Conservation (phyloP, 2,329 filamentous ascomycete species). For the Lasiodiplodia theobromae region DNA sequence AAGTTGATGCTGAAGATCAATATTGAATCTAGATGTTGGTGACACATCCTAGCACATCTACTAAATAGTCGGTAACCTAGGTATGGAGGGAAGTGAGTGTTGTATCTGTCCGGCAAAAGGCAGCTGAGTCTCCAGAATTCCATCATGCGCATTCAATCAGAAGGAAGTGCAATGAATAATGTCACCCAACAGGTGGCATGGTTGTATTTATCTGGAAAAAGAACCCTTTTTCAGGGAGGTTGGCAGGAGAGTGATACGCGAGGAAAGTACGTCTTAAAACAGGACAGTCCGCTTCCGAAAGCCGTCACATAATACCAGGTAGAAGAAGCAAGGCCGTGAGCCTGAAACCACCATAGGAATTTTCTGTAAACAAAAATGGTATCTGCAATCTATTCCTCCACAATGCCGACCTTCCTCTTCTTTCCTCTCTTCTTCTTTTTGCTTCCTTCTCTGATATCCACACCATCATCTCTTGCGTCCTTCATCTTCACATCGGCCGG, state of each 20-base stretch:
- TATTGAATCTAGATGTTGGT: background rate
- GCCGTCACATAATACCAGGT: background rate
- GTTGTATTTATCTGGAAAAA: no score
- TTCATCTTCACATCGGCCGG: conserved; percentile 37
- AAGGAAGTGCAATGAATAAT: no score
- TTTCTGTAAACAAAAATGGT: background rate
- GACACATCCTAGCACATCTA: background rate
- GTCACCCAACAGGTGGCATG: no score
- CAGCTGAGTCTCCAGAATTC: no score
- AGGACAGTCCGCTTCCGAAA: background rate
- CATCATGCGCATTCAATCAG: no score
- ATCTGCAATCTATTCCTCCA: conserved; percentile 23
- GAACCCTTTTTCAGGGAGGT: no score
- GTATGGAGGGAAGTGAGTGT: background rate
- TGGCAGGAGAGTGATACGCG: no score
- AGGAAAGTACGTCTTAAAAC: background rate
- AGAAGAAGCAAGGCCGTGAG: background rate
- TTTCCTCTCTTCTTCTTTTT: conserved; percentile 49
- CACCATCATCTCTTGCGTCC: conserved; percentile 43
- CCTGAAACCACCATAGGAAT: background rate
- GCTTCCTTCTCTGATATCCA: conserved; percentile 41
- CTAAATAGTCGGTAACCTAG: no score
- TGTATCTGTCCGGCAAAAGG: no score
- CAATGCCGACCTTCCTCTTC: conserved; percentile 41
- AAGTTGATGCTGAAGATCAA: background rate